Evolutionary conservation across 2,329 filamentous ascomycete genomes (phyloP), one percentile per base, ranked within the genome.

Genomic region (Curvularia lunata): DNA sequence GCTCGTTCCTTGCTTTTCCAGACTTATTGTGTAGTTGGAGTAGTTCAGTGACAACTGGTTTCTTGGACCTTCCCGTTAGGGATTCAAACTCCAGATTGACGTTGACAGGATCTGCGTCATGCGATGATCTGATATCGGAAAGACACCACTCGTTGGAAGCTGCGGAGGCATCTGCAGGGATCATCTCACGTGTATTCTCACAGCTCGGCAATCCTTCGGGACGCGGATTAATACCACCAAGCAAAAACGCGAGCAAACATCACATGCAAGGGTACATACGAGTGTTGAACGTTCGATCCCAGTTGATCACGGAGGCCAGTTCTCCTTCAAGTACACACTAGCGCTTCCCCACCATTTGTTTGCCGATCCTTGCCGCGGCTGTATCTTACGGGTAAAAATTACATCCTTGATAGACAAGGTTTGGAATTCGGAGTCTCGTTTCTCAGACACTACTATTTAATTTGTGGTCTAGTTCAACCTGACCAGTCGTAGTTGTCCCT

Each of bases 321-420:
- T 43, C 28, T 28, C 27, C 27, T 50, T 40, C 38, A 18, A 48
- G 34, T 21, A 38, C 32, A 46, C 58, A 49, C 62, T 61, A 62
- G 58, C 46, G 51, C 52, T 47, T 61, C 58, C 58, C 67, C 67
- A 54, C 61, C 68, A 62, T 56, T 56, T 45, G 43, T 56, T 42
- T 48, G 28, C 28, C 30, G 42, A 60, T 38, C 54, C 61, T 56
- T 59, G 55, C 25, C 51, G 53, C 34, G 46, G 54, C 58, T 30
- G 40, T 63, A 59, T 16, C 42, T 59, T 57, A 16, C 38, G 25
- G 37, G 32, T 56, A 43, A 43, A 43, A n/a, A 43, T 42, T 27
- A 27, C 41, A 9, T n/a, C 41, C 41, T 23, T 8, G 27, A 27
- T 25, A n/a, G 21, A 8, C 13, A 43, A 23, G 23, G 5, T 16